Conservation (phyloP, 2,329 filamentous ascomycete species). For the Pleochaeta shiraiana region DNA sequence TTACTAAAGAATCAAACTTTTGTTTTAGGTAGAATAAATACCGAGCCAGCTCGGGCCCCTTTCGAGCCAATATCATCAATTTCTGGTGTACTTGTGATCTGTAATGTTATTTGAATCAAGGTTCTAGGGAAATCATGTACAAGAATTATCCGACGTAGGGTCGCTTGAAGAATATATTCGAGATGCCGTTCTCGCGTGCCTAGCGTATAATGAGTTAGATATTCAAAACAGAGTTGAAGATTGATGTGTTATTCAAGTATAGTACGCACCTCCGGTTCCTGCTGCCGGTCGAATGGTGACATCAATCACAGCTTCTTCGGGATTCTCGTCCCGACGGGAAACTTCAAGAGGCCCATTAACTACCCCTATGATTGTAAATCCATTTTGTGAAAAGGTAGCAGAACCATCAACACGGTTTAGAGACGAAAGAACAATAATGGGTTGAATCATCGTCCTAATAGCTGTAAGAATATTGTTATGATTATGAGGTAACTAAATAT, state of each 20-base stretch:
- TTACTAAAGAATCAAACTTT: too few relatives aligned
- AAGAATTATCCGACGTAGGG: slow-evolving; percentile 52
- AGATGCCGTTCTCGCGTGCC: slow-evolving; percentile 61
- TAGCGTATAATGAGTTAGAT: slow-evolving; percentile 8
- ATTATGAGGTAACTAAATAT: neutral
- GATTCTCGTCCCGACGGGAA: slow-evolving; percentile 67
- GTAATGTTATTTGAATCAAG: slow-evolving; percentile 63
- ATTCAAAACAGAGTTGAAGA: slow-evolving; percentile 6
- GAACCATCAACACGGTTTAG: slow-evolving; percentile 61
- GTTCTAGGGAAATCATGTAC: slow-evolving; percentile 54
- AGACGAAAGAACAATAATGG: slow-evolving; percentile 26
- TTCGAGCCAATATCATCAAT: slow-evolving; percentile 41
- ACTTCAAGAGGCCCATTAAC: slow-evolving; percentile 92
- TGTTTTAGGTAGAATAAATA: slow-evolving; percentile 21
- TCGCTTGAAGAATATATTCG: slow-evolving; percentile 51
- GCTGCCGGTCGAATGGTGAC: slow-evolving; percentile 72
- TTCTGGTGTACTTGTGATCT: slow-evolving; percentile 46
- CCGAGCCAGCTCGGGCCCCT: slow-evolving; percentile 35
- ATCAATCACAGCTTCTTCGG: slow-evolving; percentile 78
- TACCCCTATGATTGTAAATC: slow-evolving; percentile 63
- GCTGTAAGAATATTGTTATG: too few relatives aligned
- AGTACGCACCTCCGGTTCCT: slow-evolving; percentile 50
- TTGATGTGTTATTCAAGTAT: slow-evolving; percentile 3
- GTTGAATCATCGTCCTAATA: slow-evolving; percentile 27
- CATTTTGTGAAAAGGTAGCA: slow-evolving; percentile 49